Base-by-base conservation (phyloP, 2,329 filamentous ascomycete species). In the Phoma herbarum region DNA sequence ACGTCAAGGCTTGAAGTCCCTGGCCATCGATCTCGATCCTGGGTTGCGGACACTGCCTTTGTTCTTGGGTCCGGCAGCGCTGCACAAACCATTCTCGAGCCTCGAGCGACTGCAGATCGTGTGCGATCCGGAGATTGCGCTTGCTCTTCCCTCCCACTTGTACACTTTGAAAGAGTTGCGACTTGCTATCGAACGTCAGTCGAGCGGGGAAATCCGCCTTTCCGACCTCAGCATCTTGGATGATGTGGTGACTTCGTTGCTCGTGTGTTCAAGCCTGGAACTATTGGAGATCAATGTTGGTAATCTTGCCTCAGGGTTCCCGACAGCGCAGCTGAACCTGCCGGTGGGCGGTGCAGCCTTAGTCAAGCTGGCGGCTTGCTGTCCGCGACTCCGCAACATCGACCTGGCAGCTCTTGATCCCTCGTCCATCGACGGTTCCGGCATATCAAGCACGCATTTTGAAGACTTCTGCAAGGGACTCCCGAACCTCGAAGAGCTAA, bases 21-120 rank as follows among this genome's bases (percentile, higher is more conserved):
- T 76, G n/a, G 68, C 75, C 43, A 70, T 75, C 16, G 71, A 73
- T 42, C 61, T 76, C 26, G 72, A 75, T 9, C 73, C 74, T 18
- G 67, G 69, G 2, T 10, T 70, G 26, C 42, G 65, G 37, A 54
- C 72, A 5, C 45, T 74, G 2, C 64, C 72, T 14, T 54, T 62
- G 9, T 62, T 76, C 11, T 50, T 60, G 22, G 65, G 64, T 2
- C 65, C 64, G 6, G 48, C 52, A 44, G 59, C 62, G 6, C 39
- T 67, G 1, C 25, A 65, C 3, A 48, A 57, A 18, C 61, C 66
- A 2, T 73, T 76, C 45, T 37, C 59, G 14, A 64, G 63, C 3
- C 53, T 76, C 9, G 67, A 59, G 22, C 61, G 65, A 2, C 53
- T 74, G 18, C 63, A 64, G 8, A 62, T 75, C 23, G 72, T 72